A percentile compares a stretch with the other conserved stretches of the same genome.
Evolutionary conservation across 73 alveolate genomes (phyloP).

Genomic region (Stentor roeselii): DNA sequence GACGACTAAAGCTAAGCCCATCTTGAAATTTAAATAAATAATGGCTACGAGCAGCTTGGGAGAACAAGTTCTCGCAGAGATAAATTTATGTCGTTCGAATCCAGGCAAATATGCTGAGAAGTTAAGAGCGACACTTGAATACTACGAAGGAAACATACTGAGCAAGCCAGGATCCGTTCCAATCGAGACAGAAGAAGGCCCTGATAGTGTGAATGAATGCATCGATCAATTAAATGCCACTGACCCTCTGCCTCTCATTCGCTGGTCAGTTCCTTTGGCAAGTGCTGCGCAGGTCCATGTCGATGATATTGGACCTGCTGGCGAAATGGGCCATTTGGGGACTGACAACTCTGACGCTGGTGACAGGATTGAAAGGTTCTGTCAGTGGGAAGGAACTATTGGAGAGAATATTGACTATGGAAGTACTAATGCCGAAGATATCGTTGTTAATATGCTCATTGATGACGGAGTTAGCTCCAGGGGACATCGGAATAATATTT

Average conservation of each 20-base stretch:
- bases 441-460: slow-evolving; percentile 46
- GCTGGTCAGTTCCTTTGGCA: slow-evolving; percentile 61
- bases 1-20: no score
- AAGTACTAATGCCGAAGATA: slow-evolving; percentile 46
- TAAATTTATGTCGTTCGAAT: no score
- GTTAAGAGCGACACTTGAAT: no score
- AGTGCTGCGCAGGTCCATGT: slow-evolving; percentile 71
- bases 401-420: slow-evolving; percentile 62
- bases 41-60: no score
- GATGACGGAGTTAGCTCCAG: slow-evolving; percentile 83
- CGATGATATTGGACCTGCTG: slow-evolving; percentile 72
- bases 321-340: slow-evolving; percentile 66
- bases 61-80: no score
- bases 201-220: no score
- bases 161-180: slow-evolving; percentile 39
- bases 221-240: no score
- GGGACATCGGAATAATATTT: slow-evolving; percentile 63
- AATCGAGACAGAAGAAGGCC: slow-evolving; percentile 37
- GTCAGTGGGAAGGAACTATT: slow-evolving; percentile 41
- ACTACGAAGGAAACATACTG: slow-evolving; percentile 36
- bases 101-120: no score
- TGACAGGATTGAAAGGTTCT: slow-evolving; percentile 49
- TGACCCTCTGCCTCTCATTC: slow-evolving; percentile 57
- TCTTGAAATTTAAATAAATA: no score
- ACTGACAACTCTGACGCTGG: slow-evolving; percentile 57